A percentile compares a stretch with the other conserved stretches of the same genome.
phyloP scores from a whole-genome alignment of 116 monocot genomes.

The Cymodocea nodosa region DNA sequence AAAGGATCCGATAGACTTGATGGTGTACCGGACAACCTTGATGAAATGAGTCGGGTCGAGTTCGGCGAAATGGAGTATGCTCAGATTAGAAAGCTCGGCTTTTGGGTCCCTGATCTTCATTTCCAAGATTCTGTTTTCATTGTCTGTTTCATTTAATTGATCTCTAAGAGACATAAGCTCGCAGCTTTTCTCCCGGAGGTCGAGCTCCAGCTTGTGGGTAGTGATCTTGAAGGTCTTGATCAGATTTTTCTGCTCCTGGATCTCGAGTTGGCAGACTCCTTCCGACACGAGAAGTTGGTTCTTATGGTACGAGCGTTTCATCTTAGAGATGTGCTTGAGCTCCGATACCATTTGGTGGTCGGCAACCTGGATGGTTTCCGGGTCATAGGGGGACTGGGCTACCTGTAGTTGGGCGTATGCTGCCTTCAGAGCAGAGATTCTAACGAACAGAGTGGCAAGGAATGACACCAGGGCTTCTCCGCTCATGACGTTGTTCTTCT shows the following conservation, averaged over 20 bases:
- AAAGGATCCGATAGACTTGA: slow-evolving; percentile 49
- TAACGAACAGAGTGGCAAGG: slow-evolving; percentile 12
- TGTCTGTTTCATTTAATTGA: slow-evolving; percentile 27
- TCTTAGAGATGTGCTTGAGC: slow-evolving; percentile 39
- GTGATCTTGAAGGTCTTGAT: slow-evolving; percentile 79
- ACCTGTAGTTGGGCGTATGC: slow-evolving; percentile 17
- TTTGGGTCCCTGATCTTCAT: slow-evolving; percentile 19
- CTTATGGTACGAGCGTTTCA: slow-evolving; percentile 40
- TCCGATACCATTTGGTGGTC: slow-evolving; percentile 38
- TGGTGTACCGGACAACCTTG: slow-evolving; percentile 28
- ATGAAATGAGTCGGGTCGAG: slow-evolving; percentile 61
- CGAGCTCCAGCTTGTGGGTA: slow-evolving; percentile 48
- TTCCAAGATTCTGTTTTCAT: slow-evolving; percentile 26
- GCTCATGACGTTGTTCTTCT: background rate
- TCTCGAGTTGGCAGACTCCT: slow-evolving; percentile 13
- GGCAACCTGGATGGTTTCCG: slow-evolving; percentile 13
- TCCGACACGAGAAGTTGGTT: slow-evolving; percentile 14
- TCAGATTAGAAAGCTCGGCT: slow-evolving; percentile 19
- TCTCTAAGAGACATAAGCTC: slow-evolving; percentile 23
- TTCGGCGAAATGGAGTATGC: slow-evolving; percentile 41
- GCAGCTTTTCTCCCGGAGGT: slow-evolving; percentile 28
- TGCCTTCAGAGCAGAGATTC: slow-evolving; percentile 18
- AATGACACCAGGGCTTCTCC: slow-evolving; percentile 5
- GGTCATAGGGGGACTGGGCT: slow-evolving; percentile 19
- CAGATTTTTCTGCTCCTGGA: slow-evolving; percentile 61